Evolutionary conservation across 805 yeast genomes (phyloP), one percentile per base, ranked within the genome.

Genomic region (Barnettozyma pratensis): DNA sequence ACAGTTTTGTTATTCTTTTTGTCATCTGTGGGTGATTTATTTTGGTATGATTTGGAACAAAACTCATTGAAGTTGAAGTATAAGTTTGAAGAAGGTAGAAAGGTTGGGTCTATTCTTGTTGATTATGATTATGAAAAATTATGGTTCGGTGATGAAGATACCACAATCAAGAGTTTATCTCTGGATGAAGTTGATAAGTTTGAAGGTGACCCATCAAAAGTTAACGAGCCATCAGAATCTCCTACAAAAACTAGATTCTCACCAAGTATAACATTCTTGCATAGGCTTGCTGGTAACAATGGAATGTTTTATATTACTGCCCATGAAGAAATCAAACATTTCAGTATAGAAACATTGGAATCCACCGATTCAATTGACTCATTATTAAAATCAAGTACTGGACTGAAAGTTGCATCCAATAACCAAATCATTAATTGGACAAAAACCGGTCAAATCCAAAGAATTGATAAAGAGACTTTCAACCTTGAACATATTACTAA

Each of bases 351-450:
- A 6, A 35, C 49, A 1, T 48, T 48, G 0, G 11, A 41, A 1
- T 51, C 60, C 0, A 42, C 46, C 1, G 47, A 60, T 4, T 50
- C 77, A 31, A 66, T 70, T 5, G 64, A 67, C 38, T 62, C 78
- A 0, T 55, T 76, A 27, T 55, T 71, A 1, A 69, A 67, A 28
- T 60, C 68, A 39, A 56, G 75, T 6, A 60, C 62, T 31, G 80
- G 79, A 0, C 54, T 71, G 9, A 75, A 73, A 51, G 51, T 56
- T 8, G 60, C 72, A 27, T 51, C 58, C 0, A 64, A 62, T 44
- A 65, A 60, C 1, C 63, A 67, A 5, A 42, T 72, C 3, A 37
- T 75, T 0, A 55, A 68, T 11, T 77, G 72, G 71, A 75, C 81
- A 0, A 68, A 65, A 38, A 60, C 58, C 32, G 83, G 82, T 0